Base-by-base conservation (phyloP, 352 stramenopile genomes). In the Elongisporangium senticosum region DNA sequence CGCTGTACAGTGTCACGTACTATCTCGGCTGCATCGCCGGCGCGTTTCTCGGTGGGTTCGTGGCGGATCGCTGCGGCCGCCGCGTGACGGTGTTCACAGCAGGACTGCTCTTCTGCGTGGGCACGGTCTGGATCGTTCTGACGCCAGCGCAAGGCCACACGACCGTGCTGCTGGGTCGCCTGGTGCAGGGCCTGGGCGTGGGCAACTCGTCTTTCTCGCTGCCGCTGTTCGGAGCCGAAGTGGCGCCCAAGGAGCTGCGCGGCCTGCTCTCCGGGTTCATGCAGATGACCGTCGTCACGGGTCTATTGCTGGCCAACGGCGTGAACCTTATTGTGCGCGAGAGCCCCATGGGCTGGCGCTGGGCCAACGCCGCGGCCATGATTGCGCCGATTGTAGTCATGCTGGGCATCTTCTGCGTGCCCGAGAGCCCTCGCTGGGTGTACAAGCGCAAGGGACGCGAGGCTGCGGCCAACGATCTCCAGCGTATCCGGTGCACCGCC, bases 131-230 rank as follows among this genome's bases (percentile, higher is more conserved):
- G 56, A 48, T 83, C 33, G 51, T 70, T 14, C 26, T 66, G 7
- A 62, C 62, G 2, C 62, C 64, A 0, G 50, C 58, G 3, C 47
- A 56, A 3, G 51, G 61, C 15, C 74, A 79, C 60, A 65, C 54
- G 2, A 15, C 60, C 8, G 43, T 72, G 14, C 64, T 81, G 0
- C 10, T 72, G 2, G 71, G 40, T 2, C 72, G 75, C n/a, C 15
- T 75, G n/a, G 15, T 79, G 0, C 71, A 76, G 40, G 75, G 73
- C 39, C 54, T 75, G 50, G 72, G 72, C 28, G 69, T 76, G 10
- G 72, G 72, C 59, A 76, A 77, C 40, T 74, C 68, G 55, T 83
- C 72, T 37, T 74, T 83, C 49, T 71, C 71, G 53, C 28, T 85
- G 21, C 68, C 69, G 49, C 47, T 80, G 28, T 83, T 79, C 49